phyloP scores from a whole-genome alignment of 2,329 filamentous ascomycete species.

The Ophiostoma tasmaniense region DNA sequence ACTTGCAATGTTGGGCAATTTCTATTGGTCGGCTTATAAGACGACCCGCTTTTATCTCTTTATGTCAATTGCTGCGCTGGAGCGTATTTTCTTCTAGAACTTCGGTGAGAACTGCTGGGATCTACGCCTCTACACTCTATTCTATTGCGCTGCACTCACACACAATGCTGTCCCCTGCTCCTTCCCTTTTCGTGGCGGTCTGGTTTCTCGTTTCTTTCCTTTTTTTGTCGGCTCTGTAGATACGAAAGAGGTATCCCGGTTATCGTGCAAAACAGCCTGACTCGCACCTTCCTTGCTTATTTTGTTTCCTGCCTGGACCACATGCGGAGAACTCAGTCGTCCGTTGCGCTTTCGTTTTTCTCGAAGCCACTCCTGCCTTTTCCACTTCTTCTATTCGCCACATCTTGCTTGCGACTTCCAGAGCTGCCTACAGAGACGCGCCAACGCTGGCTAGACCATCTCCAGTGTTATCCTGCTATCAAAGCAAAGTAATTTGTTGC shows the following conservation, averaged over 20 bases:
- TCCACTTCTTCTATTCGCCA: neutral
- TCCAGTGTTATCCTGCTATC: neutral
- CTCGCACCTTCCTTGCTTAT: neutral
- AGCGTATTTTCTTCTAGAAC: conserved; percentile 14
- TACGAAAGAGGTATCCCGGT: neutral
- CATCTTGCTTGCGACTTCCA: conserved; percentile 5
- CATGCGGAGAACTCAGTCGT: neutral
- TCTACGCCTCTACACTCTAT: neutral
- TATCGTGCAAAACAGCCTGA: neutral
- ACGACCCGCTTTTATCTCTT: conserved; percentile 14
- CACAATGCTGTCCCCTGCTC: neutral
- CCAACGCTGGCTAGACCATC: neutral
- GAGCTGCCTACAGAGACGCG: neutral
- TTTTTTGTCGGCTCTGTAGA: neutral
- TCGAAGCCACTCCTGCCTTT: neutral
- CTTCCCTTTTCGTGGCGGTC: neutral
- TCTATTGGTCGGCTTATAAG: conserved; percentile 11
- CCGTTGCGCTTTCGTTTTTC: neutral
- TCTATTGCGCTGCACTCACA: neutral
- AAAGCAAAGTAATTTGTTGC: neutral
- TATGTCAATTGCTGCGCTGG: conserved; percentile 9
- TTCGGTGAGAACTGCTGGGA: conserved; percentile 8
- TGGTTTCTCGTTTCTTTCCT: neutral
- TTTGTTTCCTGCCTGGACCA: neutral
- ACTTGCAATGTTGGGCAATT: conserved; percentile 14